phyloP scores from a whole-genome alignment of 495 filamentous ascomycete genomes.

The Penicillium diatomitis region DNA sequence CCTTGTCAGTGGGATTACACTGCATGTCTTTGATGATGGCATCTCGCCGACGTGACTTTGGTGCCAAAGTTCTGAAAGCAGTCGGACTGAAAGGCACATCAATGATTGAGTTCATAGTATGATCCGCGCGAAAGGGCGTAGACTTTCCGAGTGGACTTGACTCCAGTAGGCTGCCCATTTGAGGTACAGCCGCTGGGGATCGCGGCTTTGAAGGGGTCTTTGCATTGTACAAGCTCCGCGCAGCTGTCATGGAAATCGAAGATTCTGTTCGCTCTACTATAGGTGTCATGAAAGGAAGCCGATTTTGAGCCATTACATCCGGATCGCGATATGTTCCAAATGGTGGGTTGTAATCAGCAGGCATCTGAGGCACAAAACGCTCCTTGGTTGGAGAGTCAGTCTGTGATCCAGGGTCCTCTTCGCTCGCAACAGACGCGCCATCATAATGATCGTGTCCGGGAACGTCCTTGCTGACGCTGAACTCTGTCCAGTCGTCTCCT shows the following conservation, averaged over 20 bases:
- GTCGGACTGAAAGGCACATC: constrained; percentile 35
- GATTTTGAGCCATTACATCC: constrained; percentile 67
- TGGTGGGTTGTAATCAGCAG: constrained; percentile 74
- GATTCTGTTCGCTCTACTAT: constrained; percentile 93
- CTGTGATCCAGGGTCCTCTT: constrained; percentile 10
- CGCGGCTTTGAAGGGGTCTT: constrained; percentile 64
- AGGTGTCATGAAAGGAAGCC: constrained; percentile 95
- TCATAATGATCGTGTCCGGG: constrained; percentile 34
- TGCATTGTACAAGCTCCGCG: constrained; percentile 46
- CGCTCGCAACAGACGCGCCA: constrained; percentile 19
- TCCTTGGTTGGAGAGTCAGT: constrained; percentile 29
- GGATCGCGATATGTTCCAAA: constrained; percentile 68
- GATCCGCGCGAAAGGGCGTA: constrained; percentile 22
- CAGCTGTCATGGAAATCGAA: constrained; percentile 55
- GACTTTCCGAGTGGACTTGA: constrained; percentile 20
- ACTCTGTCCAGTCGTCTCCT: constrained; percentile 76
- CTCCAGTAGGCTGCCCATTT: constrained; percentile 29
- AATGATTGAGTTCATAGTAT: constrained; percentile 25
- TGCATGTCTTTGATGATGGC: constrained; percentile 71
- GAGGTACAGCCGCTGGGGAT: constrained; percentile 19
- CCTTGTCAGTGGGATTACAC: constrained; percentile 80
- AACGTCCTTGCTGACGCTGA: constrained; percentile 64
- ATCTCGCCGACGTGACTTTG: constrained; percentile 24
- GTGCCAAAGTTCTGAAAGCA: constrained; percentile 36
- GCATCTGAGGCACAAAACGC: constrained; percentile 59